Percentiles rank a stretch among this genome's conserved stretches.
phyloP scores from a whole-genome alignment of 2,329 filamentous ascomycete genomes.

The Colletotrichum phormii region DNA sequence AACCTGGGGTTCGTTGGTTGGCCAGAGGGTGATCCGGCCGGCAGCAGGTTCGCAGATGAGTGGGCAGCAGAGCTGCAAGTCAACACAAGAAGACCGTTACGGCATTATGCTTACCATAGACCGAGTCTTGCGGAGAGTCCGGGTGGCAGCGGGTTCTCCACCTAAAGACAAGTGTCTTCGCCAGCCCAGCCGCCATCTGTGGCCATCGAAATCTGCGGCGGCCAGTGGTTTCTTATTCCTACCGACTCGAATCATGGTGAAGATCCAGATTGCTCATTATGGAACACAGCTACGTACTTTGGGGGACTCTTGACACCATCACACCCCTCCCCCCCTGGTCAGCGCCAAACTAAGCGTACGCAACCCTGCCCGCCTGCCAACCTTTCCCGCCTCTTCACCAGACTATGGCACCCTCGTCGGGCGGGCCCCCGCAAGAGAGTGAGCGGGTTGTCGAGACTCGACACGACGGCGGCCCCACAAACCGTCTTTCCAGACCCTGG shows the following conservation, averaged over 20 bases:
- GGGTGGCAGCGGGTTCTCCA: constrained; percentile 12
- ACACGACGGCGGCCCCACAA: constrained; percentile 33
- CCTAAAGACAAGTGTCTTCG: constrained; percentile 7
- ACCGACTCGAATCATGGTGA: constrained; percentile 32
- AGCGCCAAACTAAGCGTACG: constrained; percentile 13
- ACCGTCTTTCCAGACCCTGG: constrained; percentile 34
- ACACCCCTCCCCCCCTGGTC: constrained; percentile 16
- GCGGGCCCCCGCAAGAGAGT: constrained; percentile 29
- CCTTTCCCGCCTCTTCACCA: constrained; percentile 13
- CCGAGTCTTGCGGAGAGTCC: constrained; percentile 17
- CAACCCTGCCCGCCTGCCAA: constrained; percentile 10
- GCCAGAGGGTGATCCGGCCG: constrained; percentile 25
- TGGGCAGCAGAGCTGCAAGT: constrained; percentile 2
- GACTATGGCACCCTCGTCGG: constrained; percentile 19
- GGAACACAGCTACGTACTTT: not conserved
- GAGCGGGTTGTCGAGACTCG: constrained; percentile 22
- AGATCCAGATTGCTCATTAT: constrained; percentile 31
- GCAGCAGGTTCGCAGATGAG: constrained; percentile 26
- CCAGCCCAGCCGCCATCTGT: constrained; percentile 15
- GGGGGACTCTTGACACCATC: not conserved
- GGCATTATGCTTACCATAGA: constrained; percentile 9
- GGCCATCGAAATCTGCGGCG: constrained; percentile 33
- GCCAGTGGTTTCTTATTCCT: constrained; percentile 30
- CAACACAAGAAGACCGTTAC: constrained; percentile 25
- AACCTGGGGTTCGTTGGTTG: constrained; percentile 15